A percentile compares a stretch with the other conserved stretches of the same genome.
These are phyloP conservation scores for Ambrosia artemisiifolia DNA, from an alignment of 129 eudicot genomes.

Conservation along the genomic window DNA sequence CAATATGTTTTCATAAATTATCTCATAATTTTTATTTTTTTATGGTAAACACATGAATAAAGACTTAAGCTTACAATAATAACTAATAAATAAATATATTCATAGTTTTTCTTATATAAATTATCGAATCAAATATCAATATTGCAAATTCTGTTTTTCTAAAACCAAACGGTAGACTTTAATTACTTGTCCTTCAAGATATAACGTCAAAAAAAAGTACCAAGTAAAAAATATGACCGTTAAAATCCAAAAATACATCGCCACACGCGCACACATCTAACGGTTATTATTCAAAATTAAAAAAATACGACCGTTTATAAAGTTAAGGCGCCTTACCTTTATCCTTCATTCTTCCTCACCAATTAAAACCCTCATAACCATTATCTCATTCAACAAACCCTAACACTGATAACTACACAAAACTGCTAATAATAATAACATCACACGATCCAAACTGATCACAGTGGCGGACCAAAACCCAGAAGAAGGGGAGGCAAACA, in stretches of 20 bases:
- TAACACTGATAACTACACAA: background rate
- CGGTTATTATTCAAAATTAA: constrained; percentile 32
- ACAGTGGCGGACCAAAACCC: constrained; percentile 51
- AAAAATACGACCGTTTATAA: constrained; percentile 31
- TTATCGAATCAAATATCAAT: no score
- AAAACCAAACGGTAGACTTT: background rate
- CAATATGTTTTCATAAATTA: no score
- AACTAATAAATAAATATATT: background rate
- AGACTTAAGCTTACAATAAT: background rate
- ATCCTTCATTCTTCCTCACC: background rate
- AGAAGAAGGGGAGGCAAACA: constrained; percentile 60
- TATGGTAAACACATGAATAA: no score
- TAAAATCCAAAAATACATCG: background rate
- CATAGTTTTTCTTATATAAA: no score
- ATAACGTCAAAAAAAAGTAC: background rate
- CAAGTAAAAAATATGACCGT: constrained; percentile 29
- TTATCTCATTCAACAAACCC: constrained; percentile 23
- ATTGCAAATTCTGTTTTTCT: no score
- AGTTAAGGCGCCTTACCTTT: constrained; percentile 9
- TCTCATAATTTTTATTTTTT: no score
- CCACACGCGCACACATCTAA: constrained; percentile 9
- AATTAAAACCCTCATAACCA: constrained; percentile 27
- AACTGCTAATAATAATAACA: background rate
- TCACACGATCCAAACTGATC: constrained; percentile 4
- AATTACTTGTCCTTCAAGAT: background rate